Percentiles rank a stretch among this genome's conserved stretches.
phyloP scores from a whole-genome alignment of 257 asterid species.

The Lantana camara region DNA sequence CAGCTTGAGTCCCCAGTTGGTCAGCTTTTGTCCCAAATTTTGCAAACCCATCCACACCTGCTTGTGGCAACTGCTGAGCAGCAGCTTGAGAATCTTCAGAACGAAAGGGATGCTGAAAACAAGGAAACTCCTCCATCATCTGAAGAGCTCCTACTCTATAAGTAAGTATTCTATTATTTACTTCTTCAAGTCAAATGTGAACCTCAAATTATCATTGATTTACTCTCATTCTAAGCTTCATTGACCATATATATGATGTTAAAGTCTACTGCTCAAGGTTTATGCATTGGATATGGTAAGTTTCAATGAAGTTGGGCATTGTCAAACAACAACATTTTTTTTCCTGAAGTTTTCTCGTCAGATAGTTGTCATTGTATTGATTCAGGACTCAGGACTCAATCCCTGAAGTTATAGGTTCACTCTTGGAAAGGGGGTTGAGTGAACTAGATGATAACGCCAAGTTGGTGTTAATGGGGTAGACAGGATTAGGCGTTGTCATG shows the following conservation, averaged over 20 bases:
- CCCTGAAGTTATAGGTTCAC: not conserved
- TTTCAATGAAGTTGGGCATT: not conserved
- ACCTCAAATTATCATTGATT: not conserved
- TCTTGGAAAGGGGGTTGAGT: not conserved
- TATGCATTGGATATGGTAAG: not conserved
- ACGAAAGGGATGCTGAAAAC: slow-evolving; percentile 54
- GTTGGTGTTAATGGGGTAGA: not conserved
- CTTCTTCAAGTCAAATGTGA: slow-evolving; percentile 11
- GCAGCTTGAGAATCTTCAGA: slow-evolving; percentile 89
- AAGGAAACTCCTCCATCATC: slow-evolving; percentile 54
- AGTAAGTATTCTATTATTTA: slow-evolving; percentile 44
- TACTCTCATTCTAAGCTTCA: not conserved
- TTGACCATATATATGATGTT: not conserved
- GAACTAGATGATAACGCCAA: not conserved
- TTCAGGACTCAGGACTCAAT: no score
- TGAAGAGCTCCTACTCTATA: slow-evolving; percentile 67
- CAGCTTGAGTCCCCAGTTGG: slow-evolving; percentile 87
- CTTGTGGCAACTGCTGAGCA: slow-evolving; percentile 78
- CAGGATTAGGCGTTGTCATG: not conserved
- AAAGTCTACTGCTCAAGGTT: not conserved
- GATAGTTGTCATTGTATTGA: not conserved
- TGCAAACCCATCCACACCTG: slow-evolving; percentile 79
- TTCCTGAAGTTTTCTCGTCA: not conserved
- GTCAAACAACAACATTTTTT: not conserved
- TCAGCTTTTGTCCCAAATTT: slow-evolving; percentile 69